Evolutionary conservation across 257 asterid genomes (phyloP).

Genomic region (Penstemon eatonii): DNA sequence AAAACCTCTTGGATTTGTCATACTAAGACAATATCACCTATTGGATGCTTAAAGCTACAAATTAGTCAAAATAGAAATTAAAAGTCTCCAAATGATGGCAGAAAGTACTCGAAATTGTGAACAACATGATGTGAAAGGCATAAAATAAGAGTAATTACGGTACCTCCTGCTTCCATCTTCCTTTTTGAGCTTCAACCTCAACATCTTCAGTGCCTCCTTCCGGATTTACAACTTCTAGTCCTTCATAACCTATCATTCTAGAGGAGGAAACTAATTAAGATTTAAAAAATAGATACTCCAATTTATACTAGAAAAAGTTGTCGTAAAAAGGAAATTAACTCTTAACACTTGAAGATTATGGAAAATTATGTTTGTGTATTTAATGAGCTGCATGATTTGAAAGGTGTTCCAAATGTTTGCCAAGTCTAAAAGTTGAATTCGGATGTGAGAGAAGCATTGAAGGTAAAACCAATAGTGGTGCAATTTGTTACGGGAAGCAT

Average conservation of each 20-base stretch:
- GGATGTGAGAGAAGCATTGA: too few relatives aligned
- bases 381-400: background rate
- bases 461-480: background rate
- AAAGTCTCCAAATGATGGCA: background rate
- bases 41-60: too few relatives aligned
- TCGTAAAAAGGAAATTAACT: background rate
- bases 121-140: background rate
- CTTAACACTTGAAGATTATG: conserved; percentile 3
- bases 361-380: background rate
- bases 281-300: background rate
- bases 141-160: background rate
- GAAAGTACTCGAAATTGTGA: background rate
- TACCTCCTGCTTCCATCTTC: conserved; percentile 65
- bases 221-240: conserved; percentile 64
- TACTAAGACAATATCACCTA: too few relatives aligned
- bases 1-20: background rate
- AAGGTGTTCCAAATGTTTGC: too few relatives aligned
- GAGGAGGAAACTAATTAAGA: conserved; percentile 11
- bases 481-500: background rate
- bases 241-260: conserved; percentile 60
- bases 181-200: conserved; percentile 60
- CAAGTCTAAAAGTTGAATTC: too few relatives aligned
- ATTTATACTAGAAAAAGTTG: background rate
- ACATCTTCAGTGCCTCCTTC: conserved; percentile 70
- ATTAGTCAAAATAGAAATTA: too few relatives aligned